Percentiles rank a stretch among this genome's conserved stretches.
phyloP scores from a whole-genome alignment of 2,329 filamentous ascomycete species.

The Penicillium rolfsii region DNA sequence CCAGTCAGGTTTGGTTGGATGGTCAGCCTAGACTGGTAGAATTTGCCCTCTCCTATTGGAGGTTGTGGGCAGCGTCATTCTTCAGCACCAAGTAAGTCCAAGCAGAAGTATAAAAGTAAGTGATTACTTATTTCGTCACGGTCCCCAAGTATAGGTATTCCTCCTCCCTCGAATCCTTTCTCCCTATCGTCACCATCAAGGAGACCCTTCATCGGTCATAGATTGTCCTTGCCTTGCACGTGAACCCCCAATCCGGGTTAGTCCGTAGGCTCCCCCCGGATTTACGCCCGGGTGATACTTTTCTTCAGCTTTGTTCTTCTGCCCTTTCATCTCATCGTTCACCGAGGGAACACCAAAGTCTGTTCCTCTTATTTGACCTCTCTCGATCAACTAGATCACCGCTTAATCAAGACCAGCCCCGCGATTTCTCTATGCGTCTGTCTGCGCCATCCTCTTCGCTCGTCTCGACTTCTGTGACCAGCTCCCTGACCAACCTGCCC shows the following conservation, averaged over 20 bases:
- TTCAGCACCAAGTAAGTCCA: too few relatives aligned
- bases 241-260: slow-evolving; percentile 28
- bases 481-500: slow-evolving; percentile 31
- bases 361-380: not conserved
- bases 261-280: slow-evolving; percentile 24
- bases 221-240: slow-evolving; percentile 22
- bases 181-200: not conserved
- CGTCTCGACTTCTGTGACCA: slow-evolving; percentile 35
- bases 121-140: not conserved
- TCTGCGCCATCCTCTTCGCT: slow-evolving; percentile 35
- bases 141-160: not conserved
- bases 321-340: slow-evolving; percentile 13
- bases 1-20: not conserved
- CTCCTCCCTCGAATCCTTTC: not conserved
- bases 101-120: too few relatives aligned
- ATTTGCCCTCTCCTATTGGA: not conserved
- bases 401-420: not conserved
- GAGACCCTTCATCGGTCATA: slow-evolving; percentile 9
- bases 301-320: slow-evolving; percentile 16
- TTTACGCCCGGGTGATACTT: slow-evolving; percentile 26
- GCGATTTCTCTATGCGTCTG: slow-evolving; percentile 42
- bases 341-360: slow-evolving; percentile 9
- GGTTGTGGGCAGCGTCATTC: not conserved
- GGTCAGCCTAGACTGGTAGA: not conserved
- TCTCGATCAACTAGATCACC: not conserved